Percentiles rank a stretch among this genome's conserved stretches.
These are phyloP conservation scores for Gleditsia sinensis DNA, from an alignment of 306 rosid species.

Conservation along the genomic window DNA sequence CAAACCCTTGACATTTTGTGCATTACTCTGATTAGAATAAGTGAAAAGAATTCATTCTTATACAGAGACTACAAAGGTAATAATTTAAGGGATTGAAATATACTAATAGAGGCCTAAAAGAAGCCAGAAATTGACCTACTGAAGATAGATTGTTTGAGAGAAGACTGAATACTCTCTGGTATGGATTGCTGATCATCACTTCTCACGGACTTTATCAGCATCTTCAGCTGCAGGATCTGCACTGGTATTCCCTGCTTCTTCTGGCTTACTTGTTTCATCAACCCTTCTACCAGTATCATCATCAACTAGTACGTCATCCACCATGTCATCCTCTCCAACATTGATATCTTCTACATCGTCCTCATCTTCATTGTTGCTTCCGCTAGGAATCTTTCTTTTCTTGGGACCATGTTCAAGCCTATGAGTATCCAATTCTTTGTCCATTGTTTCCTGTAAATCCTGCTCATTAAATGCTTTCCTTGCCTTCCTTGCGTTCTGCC, in stretches of 20 bases:
- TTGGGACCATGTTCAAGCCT: conserved; percentile 99
- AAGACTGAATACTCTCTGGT: neutral
- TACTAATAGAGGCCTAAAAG: conserved; percentile 17
- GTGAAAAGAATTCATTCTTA: conserved; percentile 7
- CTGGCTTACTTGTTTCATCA: conserved; percentile 64
- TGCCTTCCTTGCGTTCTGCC: conserved; percentile 85
- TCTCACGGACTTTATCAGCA: conserved; percentile 41
- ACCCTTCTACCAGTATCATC: conserved; percentile 67
- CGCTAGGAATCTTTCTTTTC: conserved; percentile 77
- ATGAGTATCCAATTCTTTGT: conserved; percentile 90
- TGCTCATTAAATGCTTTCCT: conserved; percentile 63
- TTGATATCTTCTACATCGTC: conserved; percentile 90
- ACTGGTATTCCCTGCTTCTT: conserved; percentile 44
- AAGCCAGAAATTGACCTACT: conserved; percentile 17
- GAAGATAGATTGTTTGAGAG: conserved; percentile 4
- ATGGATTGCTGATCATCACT: conserved; percentile 31
- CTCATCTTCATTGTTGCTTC: conserved; percentile 76
- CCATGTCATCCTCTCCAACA: conserved; percentile 82
- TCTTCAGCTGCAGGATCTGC: conserved; percentile 45
- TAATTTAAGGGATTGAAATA: neutral
- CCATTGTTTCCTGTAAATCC: conserved; percentile 95
- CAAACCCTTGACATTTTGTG: conserved; percentile 9
- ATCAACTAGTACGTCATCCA: conserved; percentile 75
- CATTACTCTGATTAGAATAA: neutral
- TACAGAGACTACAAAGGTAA: conserved; percentile 27